Base-by-base conservation (phyloP, 345 rosid genomes). In the Bruguiera sexangula region DNA sequence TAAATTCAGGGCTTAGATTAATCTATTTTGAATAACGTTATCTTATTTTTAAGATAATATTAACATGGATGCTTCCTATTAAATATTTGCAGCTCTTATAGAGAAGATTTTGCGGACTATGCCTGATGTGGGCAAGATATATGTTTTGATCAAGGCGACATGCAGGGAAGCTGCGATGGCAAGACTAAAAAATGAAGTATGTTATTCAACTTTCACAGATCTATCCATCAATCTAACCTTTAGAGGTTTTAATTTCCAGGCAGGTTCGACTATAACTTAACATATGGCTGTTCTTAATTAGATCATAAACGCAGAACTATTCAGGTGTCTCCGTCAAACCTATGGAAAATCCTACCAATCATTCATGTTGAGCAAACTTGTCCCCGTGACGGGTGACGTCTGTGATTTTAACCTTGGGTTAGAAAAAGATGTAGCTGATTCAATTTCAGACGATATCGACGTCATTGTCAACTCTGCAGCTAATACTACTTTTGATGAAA, bases 91-190 rank as follows among this genome's bases (percentile, higher is more conserved):
- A 92, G 99, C 90, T 78, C 82, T 95, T 24, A 87, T 92, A 53
- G 96, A 92, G 90, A 95, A 95, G 85, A 89, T 92, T 71, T 67
- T 92, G 62, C 71, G 97, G 71, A 87, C 93, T 15, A 85, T 79
- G 55, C 99, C 96, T 4, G 93, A 95, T 64, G 96, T 95, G 58
- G 89, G 97, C 11, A 90, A 88, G 84, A 87, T 92, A 72, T 92
- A 82, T 80, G 74, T 95, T 60, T 73, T 95, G 84, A 89, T 95
- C 75, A 88, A 86, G 75, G 97, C 99, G 1, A 78, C 82, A 72
- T 75, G 79, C 72, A 80, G 85, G 84, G 96, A 92, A 79, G 87
- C 89, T 62, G 99, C 96, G 21, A 75, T 78, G 71, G 85, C 77
- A 55, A 81, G 99, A 79, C 74, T 95, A 57, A 87, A 84, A 60